Conservation (phyloP, 2,329 filamentous ascomycete species). For the Sporothrix variecibatus region DNA sequence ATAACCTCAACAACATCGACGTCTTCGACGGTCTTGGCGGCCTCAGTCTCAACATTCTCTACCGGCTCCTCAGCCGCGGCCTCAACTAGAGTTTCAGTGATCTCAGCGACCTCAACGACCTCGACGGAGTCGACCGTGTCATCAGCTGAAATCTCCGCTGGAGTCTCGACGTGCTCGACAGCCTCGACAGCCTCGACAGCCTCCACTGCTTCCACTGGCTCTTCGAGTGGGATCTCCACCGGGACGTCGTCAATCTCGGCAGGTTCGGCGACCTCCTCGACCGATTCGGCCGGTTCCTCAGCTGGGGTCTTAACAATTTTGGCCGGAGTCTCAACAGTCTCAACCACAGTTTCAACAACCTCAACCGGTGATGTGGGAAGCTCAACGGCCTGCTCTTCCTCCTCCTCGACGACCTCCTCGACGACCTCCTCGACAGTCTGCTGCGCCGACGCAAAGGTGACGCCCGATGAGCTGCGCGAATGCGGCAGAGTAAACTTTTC, state of each 20-base stretch:
- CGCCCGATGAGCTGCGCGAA: neutral
- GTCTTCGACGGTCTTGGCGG: neutral
- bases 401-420: neutral
- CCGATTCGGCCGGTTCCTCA: neutral
- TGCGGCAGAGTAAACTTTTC: slow-evolving; percentile 26
- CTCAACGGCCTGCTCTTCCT: neutral
- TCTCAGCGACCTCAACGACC: neutral
- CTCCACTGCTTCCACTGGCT: neutral
- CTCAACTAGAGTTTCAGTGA: neutral
- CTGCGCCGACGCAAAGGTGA: neutral
- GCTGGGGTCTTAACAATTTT: neutral
- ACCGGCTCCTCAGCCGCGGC: neutral
- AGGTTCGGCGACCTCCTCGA: neutral
- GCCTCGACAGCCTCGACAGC: neutral
- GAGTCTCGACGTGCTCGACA: neutral
- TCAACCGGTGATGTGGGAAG: neutral
- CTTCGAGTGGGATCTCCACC: neutral
- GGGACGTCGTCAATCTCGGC: neutral
- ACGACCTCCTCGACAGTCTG: neutral
- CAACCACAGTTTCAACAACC: neutral
- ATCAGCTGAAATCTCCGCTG: too few relatives aligned
- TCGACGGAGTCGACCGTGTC: neutral
- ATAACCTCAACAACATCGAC: neutral
- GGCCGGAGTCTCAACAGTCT: neutral
- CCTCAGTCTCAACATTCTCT: neutral